phyloP scores from a whole-genome alignment of 1,284 basidiomycete species.

The Bjerkandera adusta region DNA sequence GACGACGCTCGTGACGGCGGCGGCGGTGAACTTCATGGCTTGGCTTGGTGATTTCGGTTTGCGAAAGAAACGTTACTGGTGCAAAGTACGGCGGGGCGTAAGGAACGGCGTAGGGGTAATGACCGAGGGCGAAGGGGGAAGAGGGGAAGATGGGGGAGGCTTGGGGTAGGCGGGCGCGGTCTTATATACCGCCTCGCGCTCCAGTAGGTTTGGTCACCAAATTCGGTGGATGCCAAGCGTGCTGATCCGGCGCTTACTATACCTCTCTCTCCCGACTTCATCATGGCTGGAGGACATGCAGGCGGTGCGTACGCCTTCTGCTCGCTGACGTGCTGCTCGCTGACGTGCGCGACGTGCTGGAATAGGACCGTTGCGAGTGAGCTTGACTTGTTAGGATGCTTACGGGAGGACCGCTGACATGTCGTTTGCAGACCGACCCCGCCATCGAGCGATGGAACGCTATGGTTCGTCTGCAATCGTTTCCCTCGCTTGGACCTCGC shows the following conservation, averaged over 20 bases:
- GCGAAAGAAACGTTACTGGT: background rate
- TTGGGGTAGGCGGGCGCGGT: no score
- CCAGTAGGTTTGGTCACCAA: no score
- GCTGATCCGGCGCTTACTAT: no score
- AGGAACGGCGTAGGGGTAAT: no score
- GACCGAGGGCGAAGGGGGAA: no score
- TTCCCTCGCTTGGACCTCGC: background rate
- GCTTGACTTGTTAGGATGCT: background rate
- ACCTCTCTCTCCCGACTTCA: conserved; percentile 18
- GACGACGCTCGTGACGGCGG: conserved; percentile 16
- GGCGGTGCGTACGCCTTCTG: conserved; percentile 9
- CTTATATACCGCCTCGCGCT: no score
- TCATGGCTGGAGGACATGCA: conserved; percentile 54
- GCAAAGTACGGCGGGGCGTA: conserved; percentile 37
- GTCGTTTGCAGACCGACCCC: conserved; percentile 58
- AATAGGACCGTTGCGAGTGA: background rate
- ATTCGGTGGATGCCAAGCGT: conserved; percentile 23
- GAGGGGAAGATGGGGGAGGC: no score
- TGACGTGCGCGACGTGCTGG: background rate
- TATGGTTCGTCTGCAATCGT: conserved; percentile 51
- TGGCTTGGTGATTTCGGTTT: background rate
- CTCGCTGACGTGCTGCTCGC: no score
- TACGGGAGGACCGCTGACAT: conserved; percentile 3
- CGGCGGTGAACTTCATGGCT: conserved; percentile 13
- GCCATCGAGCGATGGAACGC: conserved; percentile 77